These are phyloP conservation scores for Citrus trifoliata DNA, from an alignment of 345 rosid genomes.

Conservation along the genomic window DNA sequence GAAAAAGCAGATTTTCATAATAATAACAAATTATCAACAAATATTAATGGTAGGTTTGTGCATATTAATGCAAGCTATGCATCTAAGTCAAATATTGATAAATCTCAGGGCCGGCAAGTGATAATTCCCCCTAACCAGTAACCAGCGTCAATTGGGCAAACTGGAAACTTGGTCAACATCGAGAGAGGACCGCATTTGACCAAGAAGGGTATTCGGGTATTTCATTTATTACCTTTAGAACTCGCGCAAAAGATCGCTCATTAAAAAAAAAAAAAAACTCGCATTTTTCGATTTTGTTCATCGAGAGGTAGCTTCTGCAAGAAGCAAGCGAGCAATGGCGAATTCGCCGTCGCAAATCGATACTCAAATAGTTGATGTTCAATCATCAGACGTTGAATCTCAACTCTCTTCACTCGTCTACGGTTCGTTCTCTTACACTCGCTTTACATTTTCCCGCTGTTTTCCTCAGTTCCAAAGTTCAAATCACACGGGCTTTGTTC, in stretches of 20 bases:
- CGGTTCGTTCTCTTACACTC: slow-evolving; percentile 36
- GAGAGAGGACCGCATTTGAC: neutral
- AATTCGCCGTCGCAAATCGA: slow-evolving; percentile 34
- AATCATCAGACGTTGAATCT: slow-evolving; percentile 50
- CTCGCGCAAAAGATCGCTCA: neutral
- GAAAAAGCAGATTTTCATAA: no score
- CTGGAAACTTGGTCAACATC: no score
- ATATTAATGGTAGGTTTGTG: no score
- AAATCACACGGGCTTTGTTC: neutral
- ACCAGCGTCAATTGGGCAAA: neutral
- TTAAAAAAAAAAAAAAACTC: neutral
- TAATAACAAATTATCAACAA: no score
- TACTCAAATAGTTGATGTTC: slow-evolving; percentile 28
- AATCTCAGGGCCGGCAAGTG: no score
- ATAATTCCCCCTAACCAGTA: no score
- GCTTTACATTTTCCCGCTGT: neutral
- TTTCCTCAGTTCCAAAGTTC: neutral
- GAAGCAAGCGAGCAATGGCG: slow-evolving; percentile 42
- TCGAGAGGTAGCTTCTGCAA: neutral
- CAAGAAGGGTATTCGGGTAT: neutral
- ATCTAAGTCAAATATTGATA: no score
- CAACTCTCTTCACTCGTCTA: slow-evolving; percentile 60
- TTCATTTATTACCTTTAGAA: neutral
- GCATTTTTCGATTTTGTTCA: neutral
- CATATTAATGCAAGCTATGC: no score